Conservation (phyloP, 306 rosid species). For the Rosa chinensis region DNA sequence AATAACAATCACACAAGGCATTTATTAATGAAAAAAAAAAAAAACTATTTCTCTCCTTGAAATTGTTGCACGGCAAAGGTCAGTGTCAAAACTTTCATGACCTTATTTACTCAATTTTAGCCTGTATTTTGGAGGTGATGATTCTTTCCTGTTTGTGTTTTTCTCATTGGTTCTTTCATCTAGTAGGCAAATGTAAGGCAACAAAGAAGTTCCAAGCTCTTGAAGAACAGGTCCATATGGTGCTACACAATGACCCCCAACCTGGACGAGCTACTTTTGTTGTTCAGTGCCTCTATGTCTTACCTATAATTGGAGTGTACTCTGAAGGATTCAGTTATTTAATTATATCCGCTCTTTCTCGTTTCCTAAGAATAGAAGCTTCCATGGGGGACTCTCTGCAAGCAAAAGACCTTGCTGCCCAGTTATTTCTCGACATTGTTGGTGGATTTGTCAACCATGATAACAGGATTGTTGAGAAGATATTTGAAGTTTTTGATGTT, state of each 20-base stretch:
- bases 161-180: constrained; percentile 31
- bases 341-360: constrained; percentile 66
- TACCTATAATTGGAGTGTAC: constrained; percentile 64
- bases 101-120: neutral
- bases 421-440: constrained; percentile 58
- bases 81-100: neutral
- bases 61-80: neutral
- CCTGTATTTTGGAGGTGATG: constrained; percentile 11
- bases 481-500: constrained; percentile 66
- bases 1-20: neutral
- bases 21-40: neutral
- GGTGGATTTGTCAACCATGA: constrained; percentile 67
- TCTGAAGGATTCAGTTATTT: constrained; percentile 83
- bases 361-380: constrained; percentile 51
- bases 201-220: constrained; percentile 78
- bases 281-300: constrained; percentile 65
- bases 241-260: constrained; percentile 57
- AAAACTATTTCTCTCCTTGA: neutral
- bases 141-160: constrained; percentile 24
- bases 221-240: neutral
- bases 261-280: constrained; percentile 81
- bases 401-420: constrained; percentile 67
- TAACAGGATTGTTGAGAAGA: constrained; percentile 58
- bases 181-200: constrained; percentile 79
- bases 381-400: constrained; percentile 40